Evolutionary conservation across 495 filamentous ascomycete genomes (phyloP), one percentile per base, ranked within the genome.

Genomic region (Talaromyces liani): DNA sequence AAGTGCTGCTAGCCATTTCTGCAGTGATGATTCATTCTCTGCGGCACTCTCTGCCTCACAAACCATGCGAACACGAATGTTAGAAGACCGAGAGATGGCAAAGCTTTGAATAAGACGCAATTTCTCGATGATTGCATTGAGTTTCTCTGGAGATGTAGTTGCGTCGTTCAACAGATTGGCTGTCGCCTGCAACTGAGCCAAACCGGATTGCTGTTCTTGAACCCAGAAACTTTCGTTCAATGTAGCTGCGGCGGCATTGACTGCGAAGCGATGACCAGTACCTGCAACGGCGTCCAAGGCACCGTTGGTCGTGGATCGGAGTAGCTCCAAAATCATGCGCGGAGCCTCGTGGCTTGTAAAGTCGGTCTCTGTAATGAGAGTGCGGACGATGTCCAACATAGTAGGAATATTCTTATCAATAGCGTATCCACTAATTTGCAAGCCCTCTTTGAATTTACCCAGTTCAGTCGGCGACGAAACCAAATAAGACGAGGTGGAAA

Each of bases 231-330:
- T 84, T 7, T 82, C 82, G 4, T 89, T 91, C 33, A 98, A 77
- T 31, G 86, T 84, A 20, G 95, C 89, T 65, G 92, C 86, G 3
- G 93, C 93, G 65, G 88, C 91, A 62, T 87, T 85, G 61, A 88
- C 85, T 41, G 94, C 94, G 75, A 85, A 98, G 1, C 85, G 79
- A 69, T 97, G 93, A 1, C 94, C 94, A 9, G 88, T 88, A 47
- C 89, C 88, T 12, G 94, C 94, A 69, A 98, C 88, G 54, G 86
- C 84, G 72, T 97, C 93, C 22, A 97, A 81, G n/a, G 94, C 92
- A 25, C 93, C 92, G 69, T 92, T 92, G 12, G 92, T 90, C 10
- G 88, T 86, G 53, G 86, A 85, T 70, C 93, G 90, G 25, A 98
- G 77, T 2, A 98, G 82, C 75, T 97, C 90, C 51, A 88, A 82